These are phyloP conservation scores for Pulicaria dysenterica DNA, from an alignment of 129 eudicot species.

Conservation along the genomic window DNA sequence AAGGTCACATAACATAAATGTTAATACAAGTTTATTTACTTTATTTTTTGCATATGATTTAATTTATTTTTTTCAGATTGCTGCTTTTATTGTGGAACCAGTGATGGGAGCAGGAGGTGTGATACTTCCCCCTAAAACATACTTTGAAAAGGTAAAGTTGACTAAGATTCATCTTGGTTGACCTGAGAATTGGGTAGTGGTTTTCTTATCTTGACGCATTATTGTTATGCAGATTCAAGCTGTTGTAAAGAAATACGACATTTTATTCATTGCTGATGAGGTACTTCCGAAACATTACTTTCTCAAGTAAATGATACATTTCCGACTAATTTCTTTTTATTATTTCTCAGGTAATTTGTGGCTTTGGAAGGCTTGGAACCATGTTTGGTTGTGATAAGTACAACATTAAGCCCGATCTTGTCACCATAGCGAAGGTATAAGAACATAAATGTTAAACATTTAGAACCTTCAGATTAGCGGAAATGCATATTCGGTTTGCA, in stretches of 20 bases:
- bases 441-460: neutral
- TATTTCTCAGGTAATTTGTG: conserved; percentile 70
- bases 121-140: conserved; percentile 89
- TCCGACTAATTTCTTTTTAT: neutral
- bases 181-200: neutral
- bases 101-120: conserved; percentile 99
- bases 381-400: conserved; percentile 96
- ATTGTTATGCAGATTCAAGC: conserved; percentile 73
- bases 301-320: neutral
- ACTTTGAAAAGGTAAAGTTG: conserved; percentile 77
- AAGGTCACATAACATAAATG: conserved; percentile 24
- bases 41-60: neutral
- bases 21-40: neutral
- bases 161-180: neutral
- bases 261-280: conserved; percentile 96
- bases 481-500: neutral
- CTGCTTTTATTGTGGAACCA: conserved; percentile 97
- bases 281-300: conserved; percentile 28
- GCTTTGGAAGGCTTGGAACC: conserved; percentile 95
- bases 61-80: conserved; percentile 55
- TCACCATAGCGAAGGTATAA: conserved; percentile 86
- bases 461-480: neutral
- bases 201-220: neutral
- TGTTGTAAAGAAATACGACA: conserved; percentile 79
- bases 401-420: conserved; percentile 94